phyloP scores from a whole-genome alignment of 805 yeast species.

The Blastobotrys muscicola region DNA sequence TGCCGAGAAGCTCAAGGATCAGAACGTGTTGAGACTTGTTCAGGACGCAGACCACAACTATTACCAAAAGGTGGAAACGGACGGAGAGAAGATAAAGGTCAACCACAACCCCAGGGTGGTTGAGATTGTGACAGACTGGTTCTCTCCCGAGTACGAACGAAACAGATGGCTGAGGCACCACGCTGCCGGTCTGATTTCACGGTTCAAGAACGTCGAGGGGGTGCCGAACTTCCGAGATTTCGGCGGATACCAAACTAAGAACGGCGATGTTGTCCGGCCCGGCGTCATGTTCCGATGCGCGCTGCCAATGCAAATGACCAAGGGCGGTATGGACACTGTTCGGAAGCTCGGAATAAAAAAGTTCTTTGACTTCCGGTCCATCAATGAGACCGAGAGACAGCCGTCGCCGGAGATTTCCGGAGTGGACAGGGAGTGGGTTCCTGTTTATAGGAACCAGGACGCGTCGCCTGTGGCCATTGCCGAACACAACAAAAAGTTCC shows the following conservation, averaged over 20 bases:
- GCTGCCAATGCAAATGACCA: conserved; percentile 43
- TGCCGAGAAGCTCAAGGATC: conserved; percentile 42
- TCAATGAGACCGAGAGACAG: conserved; percentile 35
- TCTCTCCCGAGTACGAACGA: conserved; percentile 37
- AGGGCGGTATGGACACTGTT: conserved; percentile 35
- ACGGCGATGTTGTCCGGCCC: conserved; percentile 33
- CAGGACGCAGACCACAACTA: conserved; percentile 75
- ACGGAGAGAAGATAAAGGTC: conserved; percentile 30
- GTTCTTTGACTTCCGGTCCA: conserved; percentile 61
- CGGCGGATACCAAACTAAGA: conserved; percentile 54
- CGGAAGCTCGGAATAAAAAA: conserved; percentile 39
- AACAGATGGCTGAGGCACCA: conserved; percentile 39
- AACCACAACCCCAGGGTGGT: conserved; percentile 52
- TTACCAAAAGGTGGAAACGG: conserved; percentile 42
- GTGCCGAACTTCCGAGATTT: conserved; percentile 66
- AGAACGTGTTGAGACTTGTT: conserved; percentile 42
- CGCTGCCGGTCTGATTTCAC: conserved; percentile 33
- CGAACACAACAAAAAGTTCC: conserved; percentile 41
- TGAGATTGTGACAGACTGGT: conserved; percentile 39
- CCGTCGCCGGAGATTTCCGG: conserved; percentile 40
- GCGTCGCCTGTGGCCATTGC: conserved; percentile 60
- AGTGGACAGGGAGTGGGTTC: conserved; percentile 41
- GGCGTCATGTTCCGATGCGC: conserved; percentile 58
- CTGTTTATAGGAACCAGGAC: conserved; percentile 46
- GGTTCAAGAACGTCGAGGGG: conserved; percentile 61